Evolutionary conservation across 345 rosid genomes (phyloP), one percentile per base, ranked within the genome.

Genomic region (Heritiera littoralis): DNA sequence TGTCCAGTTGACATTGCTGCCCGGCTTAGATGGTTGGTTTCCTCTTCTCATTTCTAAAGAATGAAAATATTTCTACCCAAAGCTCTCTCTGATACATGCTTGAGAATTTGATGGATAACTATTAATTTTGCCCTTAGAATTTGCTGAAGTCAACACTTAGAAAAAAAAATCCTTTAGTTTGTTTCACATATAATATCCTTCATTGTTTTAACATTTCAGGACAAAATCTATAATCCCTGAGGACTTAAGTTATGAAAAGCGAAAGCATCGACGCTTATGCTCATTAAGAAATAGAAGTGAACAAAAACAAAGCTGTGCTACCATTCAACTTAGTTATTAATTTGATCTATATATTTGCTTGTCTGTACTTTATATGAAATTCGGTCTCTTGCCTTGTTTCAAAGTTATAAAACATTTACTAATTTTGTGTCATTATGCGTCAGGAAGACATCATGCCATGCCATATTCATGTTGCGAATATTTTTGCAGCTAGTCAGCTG

Each of bases 1-100:
- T 52, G 49, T 59, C 7, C 32, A 61, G 71, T 41, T 11, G 17
- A 59, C 77, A 23, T 20, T 30, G 30, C 20, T 32, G 76, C 70
- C 66, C 68, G 40, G 30, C 52, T n/a, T 51, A 12, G 41, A 66
- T 66, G 80, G 80, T 78, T 38, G 58, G 80, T 78, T 28, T 30
- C 70, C 54, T 23, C 18, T 5, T 59, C 5, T 59, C 30, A 17
- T 40, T 61, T 5, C 38, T 28, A 17, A 65, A 35, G 41, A 30
- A 61, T 30, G 66, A 15, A 65, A 63, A 63, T 32, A 32, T 63
- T 63, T 14, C 41, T 10, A 54, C 7, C n/a, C 4, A 14, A 51
- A 46, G 9, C 49, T 46, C 17, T 12, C 17, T 13, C 55, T 51
- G 5, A 12, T 12, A 51, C 17, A 51, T 51, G 5, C 13, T 51